Evolutionary conservation across 2,329 filamentous ascomycete genomes (phyloP), one percentile per base, ranked within the genome.

Genomic region (Periconia sp.): DNA sequence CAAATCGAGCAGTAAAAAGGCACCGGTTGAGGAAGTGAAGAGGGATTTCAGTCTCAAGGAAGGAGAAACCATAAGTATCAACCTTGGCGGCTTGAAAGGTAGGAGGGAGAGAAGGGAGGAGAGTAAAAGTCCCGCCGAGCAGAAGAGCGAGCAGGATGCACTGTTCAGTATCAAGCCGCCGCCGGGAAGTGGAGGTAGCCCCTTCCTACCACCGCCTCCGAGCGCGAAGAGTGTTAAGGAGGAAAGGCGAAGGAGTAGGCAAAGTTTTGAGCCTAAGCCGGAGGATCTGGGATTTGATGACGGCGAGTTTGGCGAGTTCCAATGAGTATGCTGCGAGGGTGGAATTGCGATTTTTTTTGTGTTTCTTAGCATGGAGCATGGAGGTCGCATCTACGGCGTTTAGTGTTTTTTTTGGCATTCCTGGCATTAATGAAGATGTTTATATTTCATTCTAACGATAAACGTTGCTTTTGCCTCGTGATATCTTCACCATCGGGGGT

Each of bases 41-140:
- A 84, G 83, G 60, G 91, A 96, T 67, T 92, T 91, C 68, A 92
- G 89, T 65, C 73, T 96, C 59, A 96, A 96, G 73, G 91, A 92
- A 55, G 91, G 91, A 11, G 88, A 96, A 80, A 96, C 89, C 17
- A 95, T 96, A 63, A 91, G 87, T 20, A 86, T 95, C 59, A 90
- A 89, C 70, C 81, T 94, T 48, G 85, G 84, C 5, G 84, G 85
- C 19, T 35, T 71, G 40, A 82, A 79, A 61, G 79, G 84, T 1
- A 63, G 76, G 61, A 79, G 71, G 56, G 64, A 69, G 67, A 52
- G 75, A 69, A 60, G 57, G 58, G 60, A 75, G 71, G 56, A 68
- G 47, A 54, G 68, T 51, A 70, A 63, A 54, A 71, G 71, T 42
- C 60, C 58, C 56, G 60, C 75, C 72, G 55, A 68, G 50, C 56